Percentiles rank a stretch among this genome's conserved stretches.
phyloP scores from a whole-genome alignment of 768 basidiomycete species.

The Leccinum obscurum region DNA sequence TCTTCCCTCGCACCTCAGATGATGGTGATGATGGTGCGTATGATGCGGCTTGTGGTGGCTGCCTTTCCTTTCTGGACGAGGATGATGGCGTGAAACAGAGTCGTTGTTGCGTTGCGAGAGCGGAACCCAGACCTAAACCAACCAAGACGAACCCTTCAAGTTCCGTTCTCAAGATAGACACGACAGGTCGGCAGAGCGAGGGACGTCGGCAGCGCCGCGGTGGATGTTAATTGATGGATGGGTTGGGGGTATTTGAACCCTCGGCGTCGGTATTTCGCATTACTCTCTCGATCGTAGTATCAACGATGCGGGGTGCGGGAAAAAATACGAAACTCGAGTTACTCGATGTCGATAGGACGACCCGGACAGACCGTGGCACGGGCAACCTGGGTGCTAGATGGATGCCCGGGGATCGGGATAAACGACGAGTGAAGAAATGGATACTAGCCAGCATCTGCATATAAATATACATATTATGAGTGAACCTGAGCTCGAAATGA shows the following conservation, averaged over 20 bases:
- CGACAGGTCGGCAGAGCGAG: constrained; percentile 13
- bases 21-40: background rate
- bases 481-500: too few relatives aligned
- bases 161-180: background rate
- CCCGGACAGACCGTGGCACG: background rate
- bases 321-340: background rate
- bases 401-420: constrained; percentile 1
- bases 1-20: background rate
- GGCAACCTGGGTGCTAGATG: background rate
- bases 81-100: background rate
- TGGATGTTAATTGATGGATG: background rate
- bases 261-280: background rate
- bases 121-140: background rate
- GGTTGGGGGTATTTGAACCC: background rate
- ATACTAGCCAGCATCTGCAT: background rate
- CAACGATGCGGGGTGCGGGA: background rate
- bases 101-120: background rate
- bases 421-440: background rate
- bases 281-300: background rate
- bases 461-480: background rate
- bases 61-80: background rate
- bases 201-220: background rate
- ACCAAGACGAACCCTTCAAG: background rate
- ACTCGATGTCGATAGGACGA: background rate
- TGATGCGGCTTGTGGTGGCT: background rate